Evolutionary conservation across 192 early-diverging fungal genomes (phyloP), one percentile per base, ranked within the genome.

Genomic region (Oehlia diaphana): DNA sequence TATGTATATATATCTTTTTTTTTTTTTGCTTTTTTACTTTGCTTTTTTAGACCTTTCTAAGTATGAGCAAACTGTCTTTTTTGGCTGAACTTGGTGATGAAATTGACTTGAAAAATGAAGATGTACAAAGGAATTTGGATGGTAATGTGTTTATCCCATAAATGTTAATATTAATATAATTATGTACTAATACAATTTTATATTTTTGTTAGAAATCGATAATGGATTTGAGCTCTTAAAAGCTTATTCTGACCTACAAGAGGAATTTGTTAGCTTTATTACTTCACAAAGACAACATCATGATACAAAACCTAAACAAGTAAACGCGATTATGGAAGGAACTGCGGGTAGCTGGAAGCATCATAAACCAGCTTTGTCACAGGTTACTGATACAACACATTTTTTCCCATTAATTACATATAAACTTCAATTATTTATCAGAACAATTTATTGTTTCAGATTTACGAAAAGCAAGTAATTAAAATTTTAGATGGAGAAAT

Each of bases 1-100:
- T 33, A 26, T 26, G 0, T 31, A 31, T 31, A 31, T 31, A 31
- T 31, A 2, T 3, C 35, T 31, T 33, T 31, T 16, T 28, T 19
- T 37, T 37, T 37, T 37, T 37, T 37, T 37, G 5, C 6, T 4
- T 5, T 37, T 37, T 37, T 37, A 4, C 6, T 37, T 26, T 37
- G 4, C 2, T 53, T 61, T 50, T 74, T 37, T 31, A 74, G 73
- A 74, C 73, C 2, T 62, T 74, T 31, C 73, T 74, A 10, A 74
- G 73, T 42, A 74, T 74, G 8, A 74, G 73, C 42, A 74, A 74
- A 13, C 31, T 74, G 21, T 37, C 73, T 62, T 62, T 61, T 33
- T 39, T 74, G 31, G 50, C 73, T 4, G 26, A 28, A 53, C 33
- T 74, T 33, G 42, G 26, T 5, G 49, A 53, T 23, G 58, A 74